Evolutionary conservation across 2,329 filamentous ascomycete genomes (phyloP).

Genomic region (Trichophyton mentagrophytes): DNA sequence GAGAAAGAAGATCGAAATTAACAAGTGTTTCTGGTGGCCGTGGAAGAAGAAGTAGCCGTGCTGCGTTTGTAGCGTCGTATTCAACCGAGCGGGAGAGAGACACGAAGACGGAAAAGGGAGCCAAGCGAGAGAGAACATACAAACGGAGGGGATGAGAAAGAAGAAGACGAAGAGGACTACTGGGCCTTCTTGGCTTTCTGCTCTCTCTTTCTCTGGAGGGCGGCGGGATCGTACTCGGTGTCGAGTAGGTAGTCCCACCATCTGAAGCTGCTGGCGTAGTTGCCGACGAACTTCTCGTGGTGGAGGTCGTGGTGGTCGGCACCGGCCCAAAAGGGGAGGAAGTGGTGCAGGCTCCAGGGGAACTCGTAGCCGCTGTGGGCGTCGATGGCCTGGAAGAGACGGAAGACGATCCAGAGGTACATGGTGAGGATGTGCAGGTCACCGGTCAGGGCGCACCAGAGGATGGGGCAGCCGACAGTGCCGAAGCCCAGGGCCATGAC

Average conservation of each 20-base stretch:
- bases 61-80: not conserved
- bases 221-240: slow-evolving; percentile 83
- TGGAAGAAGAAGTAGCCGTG: not conserved
- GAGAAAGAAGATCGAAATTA: not conserved
- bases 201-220: slow-evolving; percentile 70
- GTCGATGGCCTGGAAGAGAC: slow-evolving; percentile 94
- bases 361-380: slow-evolving; percentile 97
- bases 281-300: slow-evolving; percentile 97
- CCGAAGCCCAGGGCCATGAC: slow-evolving; percentile 88
- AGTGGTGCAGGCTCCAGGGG: slow-evolving; percentile 89
- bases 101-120: not conserved
- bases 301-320: slow-evolving; percentile 94
- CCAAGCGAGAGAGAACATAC: not conserved
- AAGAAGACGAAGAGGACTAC: not conserved
- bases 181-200: slow-evolving; percentile 20
- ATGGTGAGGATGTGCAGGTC: slow-evolving; percentile 93
- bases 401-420: slow-evolving; percentile 89
- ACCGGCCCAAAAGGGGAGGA: slow-evolving; percentile 95
- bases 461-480: slow-evolving; percentile 65
- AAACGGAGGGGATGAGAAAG: not conserved
- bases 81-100: not conserved
- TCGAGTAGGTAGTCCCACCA: slow-evolving; percentile 97
- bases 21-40: not conserved
- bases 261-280: slow-evolving; percentile 94
- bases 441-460: slow-evolving; percentile 70